Evolutionary conservation across 192 early-diverging fungal species (phyloP), one percentile per base, ranked within the genome.

Genomic region (Podila verticillata): DNA sequence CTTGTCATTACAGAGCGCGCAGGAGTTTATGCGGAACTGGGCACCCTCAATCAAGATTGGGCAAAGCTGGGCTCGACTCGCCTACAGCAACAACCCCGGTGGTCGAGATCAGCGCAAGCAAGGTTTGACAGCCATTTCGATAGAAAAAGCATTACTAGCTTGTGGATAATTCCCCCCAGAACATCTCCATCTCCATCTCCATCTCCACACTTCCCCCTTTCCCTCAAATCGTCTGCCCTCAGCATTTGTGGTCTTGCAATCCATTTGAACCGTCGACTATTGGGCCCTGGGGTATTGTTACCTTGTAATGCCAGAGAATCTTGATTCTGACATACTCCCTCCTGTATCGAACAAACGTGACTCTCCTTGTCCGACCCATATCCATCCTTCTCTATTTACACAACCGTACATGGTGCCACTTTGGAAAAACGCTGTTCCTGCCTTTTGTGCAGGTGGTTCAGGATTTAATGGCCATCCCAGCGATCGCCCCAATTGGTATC

Each of bases 61-160:
- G 2, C 61, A 65, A 22, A 68, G 28, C 20, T 51, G 70, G 61
- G 70, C 63, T 35, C 49, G 65, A 20, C 54, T 80, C 20, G 65
- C 70, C 8, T 72, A 68, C 58, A 80, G 70, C 32, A 80, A 80
- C 26, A 80, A 80, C 22, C 65, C 68, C 19, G 31, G 10, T 24
- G 31, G 10, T 30, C 66, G 61, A 19, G 51, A 57, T 51, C 74
- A n/a, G n/a, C n/a, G 68, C 70, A 72, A 72, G 77, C 77, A 72
- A 80, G 70, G 77, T 80, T 80, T 80, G 70, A 72, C 70, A 72
- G 70, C 72, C 77, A 65, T 65, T 68, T 72, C 65, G 66, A 72
- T 22, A 64, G 20, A 35, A 54, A 17, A 34, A 59, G 54, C 74
- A 22, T 56, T 63, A 65, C 61, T 29, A 54, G 51, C 20, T 9